Evolutionary conservation across 2,329 filamentous ascomycete genomes (phyloP).

Genomic region (Fusarium incarnatum): DNA sequence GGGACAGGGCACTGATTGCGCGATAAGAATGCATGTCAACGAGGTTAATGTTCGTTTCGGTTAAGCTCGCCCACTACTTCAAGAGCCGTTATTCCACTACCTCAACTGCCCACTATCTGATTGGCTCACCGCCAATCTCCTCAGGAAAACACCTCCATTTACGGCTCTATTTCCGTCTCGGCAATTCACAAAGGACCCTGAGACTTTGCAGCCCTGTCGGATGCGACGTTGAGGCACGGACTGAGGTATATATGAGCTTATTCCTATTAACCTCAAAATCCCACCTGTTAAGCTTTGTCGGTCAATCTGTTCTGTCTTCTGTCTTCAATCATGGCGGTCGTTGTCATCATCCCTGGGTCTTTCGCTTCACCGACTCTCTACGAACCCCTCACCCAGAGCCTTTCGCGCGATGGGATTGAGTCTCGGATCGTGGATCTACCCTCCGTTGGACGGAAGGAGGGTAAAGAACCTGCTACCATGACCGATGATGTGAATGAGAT

Average conservation of each 20-base stretch:
- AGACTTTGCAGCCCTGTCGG: background rate
- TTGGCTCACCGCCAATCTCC: background rate
- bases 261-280: background rate
- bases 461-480: background rate
- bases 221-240: constrained; percentile 6
- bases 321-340: background rate
- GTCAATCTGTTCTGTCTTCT: background rate
- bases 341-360: constrained; percentile 21
- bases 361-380: constrained; percentile 7
- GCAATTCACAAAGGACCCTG: background rate
- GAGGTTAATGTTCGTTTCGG: background rate
- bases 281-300: background rate
- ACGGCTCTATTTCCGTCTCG: background rate
- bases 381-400: background rate
- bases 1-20: background rate
- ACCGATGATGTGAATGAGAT: constrained; percentile 16
- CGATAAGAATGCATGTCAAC: background rate
- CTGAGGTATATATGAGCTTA: background rate
- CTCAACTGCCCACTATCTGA: background rate
- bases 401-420: background rate
- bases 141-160: background rate
- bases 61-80: background rate
- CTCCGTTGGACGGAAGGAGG: constrained; percentile 12
- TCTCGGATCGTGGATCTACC: background rate
- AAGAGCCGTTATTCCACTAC: background rate